A percentile compares a stretch with the other conserved stretches of the same genome.
Conservation (phyloP, 257 asterid genomes). For the Salvia miltiorrhiza region DNA sequence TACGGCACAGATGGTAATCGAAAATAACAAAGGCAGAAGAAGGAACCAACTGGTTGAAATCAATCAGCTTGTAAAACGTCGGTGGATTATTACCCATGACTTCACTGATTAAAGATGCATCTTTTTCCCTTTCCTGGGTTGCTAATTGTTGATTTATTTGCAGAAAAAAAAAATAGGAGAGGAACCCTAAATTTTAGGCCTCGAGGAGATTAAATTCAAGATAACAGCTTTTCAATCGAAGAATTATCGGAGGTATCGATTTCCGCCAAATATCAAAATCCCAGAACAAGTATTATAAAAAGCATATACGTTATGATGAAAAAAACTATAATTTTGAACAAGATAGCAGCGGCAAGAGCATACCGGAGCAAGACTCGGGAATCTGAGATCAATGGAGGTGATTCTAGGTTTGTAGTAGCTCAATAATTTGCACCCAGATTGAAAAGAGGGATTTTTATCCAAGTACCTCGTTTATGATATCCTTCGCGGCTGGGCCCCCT, state of each 20-base stretch:
- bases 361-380: constrained; percentile 11
- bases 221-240: not conserved
- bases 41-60: not conserved
- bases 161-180: not conserved
- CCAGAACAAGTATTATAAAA: not conserved
- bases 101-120: not conserved
- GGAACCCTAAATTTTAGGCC: not conserved
- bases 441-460: not conserved
- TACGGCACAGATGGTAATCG: not conserved
- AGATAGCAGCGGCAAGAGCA: not conserved
- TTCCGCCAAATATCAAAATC: not conserved
- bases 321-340: not conserved
- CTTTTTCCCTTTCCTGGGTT: not conserved
- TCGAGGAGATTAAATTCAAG: not conserved
- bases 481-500: not conserved
- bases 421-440: not conserved
- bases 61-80: not conserved
- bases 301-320: not conserved
- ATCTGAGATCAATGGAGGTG: not conserved
- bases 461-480: not conserved
- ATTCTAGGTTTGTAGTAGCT: not conserved
- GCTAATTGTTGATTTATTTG: not conserved
- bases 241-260: not conserved
- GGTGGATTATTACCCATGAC: not conserved
- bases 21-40: not conserved